phyloP scores from a whole-genome alignment of 2,329 filamentous ascomycete genomes.

The Botrytis fabae region DNA sequence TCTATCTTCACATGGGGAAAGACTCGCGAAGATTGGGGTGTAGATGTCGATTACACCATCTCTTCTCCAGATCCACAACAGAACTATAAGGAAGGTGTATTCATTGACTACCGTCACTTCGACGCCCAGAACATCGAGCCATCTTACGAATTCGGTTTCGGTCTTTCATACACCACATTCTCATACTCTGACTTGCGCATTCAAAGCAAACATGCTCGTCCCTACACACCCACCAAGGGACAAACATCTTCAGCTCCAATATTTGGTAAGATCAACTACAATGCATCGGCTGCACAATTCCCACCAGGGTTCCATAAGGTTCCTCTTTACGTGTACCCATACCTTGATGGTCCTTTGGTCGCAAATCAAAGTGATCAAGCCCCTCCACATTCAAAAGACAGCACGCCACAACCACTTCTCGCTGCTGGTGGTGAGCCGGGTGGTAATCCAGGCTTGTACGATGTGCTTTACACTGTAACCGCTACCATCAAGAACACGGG shows the following conservation, averaged over 20 bases:
- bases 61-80: constrained; percentile 59
- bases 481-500: constrained; percentile 60
- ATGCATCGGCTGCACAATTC: constrained; percentile 65
- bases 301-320: constrained; percentile 53
- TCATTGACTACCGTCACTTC: constrained; percentile 80
- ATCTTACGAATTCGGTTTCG: constrained; percentile 79
- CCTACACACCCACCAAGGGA: constrained; percentile 55
- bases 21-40: constrained; percentile 45
- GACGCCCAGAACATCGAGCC: constrained; percentile 63
- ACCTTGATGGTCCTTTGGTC: constrained; percentile 48
- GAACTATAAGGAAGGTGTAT: constrained; percentile 74
- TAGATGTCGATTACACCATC: constrained; percentile 45
- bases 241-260: constrained; percentile 62
- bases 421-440: constrained; percentile 54
- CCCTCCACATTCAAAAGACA: constrained; percentile 47
- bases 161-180: constrained; percentile 78
- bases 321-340: constrained; percentile 55
- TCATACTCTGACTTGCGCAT: constrained; percentile 64
- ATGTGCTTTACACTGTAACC: constrained; percentile 54
- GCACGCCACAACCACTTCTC: constrained; percentile 47
- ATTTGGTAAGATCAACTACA: constrained; percentile 61
- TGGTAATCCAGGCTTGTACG: constrained; percentile 55
- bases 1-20: constrained; percentile 79
- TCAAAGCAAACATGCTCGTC: constrained; percentile 31
- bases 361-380: constrained; percentile 30